These are phyloP conservation scores for Styphnolobium japonicum DNA, from an alignment of 306 rosid species.

Conservation along the genomic window DNA sequence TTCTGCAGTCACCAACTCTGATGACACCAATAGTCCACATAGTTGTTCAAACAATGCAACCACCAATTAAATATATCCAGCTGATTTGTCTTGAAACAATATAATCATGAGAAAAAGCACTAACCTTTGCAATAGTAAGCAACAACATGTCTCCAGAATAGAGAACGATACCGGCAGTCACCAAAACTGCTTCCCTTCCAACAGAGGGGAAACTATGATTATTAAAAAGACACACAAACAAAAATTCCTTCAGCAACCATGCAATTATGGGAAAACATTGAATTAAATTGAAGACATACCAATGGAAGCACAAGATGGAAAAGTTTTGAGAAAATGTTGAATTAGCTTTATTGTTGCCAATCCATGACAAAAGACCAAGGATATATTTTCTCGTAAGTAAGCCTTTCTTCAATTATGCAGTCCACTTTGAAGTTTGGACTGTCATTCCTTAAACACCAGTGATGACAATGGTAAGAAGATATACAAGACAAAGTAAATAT, in stretches of 20 bases:
- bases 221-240: not conserved
- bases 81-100: not conserved
- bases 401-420: too few relatives aligned
- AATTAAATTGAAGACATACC: constrained; percentile 35
- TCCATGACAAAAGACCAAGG: constrained; percentile 60
- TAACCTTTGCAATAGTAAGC: constrained; percentile 46
- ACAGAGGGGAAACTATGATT: not conserved
- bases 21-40: constrained; percentile 25
- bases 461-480: too few relatives aligned
- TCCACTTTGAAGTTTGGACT: too few relatives aligned
- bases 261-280: not conserved
- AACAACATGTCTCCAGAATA: constrained; percentile 63
- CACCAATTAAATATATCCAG: not conserved
- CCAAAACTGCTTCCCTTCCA: constrained; percentile 57
- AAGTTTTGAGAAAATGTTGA: constrained; percentile 47
- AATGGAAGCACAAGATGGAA: constrained; percentile 64
- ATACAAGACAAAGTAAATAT: too few relatives aligned
- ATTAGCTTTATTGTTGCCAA: constrained; percentile 53
- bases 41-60: constrained; percentile 30
- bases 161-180: constrained; percentile 56
- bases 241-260: not conserved
- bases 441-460: too few relatives aligned
- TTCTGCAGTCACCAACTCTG: too few relatives aligned
- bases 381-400: too few relatives aligned
- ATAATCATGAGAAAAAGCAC: constrained; percentile 2